These are phyloP conservation scores for Candida neerlandica DNA, from an alignment of 1,139 yeast genomes.

Conservation along the genomic window DNA sequence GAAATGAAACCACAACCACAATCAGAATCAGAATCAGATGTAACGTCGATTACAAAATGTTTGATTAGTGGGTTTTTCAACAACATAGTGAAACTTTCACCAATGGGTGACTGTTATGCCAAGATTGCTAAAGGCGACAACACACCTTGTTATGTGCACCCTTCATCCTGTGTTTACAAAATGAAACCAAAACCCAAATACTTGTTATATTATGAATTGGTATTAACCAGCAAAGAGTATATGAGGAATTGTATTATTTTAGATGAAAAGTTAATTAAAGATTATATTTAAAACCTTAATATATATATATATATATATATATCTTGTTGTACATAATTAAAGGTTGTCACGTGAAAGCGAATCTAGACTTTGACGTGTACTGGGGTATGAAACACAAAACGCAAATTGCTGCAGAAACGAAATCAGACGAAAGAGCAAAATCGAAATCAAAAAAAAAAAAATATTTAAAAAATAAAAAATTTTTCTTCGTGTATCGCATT, in stretches of 20 bases:
- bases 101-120: constrained; percentile 71
- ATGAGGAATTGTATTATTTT: constrained; percentile 85
- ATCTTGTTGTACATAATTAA: no score
- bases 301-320: no score
- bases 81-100: constrained; percentile 70
- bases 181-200: constrained; percentile 71
- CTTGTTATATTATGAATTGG: constrained; percentile 80
- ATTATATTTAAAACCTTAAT: not conserved
- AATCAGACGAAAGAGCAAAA: no score
- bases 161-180: constrained; percentile 67
- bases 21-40: constrained; percentile 17
- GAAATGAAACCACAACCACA: constrained; percentile 20
- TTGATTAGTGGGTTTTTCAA: constrained; percentile 83
- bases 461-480: no score
- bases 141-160: constrained; percentile 71
- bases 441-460: no score
- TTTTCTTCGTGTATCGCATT: no score
- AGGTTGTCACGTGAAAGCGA: no score
- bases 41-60: constrained; percentile 59
- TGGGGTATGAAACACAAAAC: no score
- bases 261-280: constrained; percentile 35
- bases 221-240: constrained; percentile 83
- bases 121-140: constrained; percentile 47
- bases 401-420: no score
- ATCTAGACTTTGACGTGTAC: no score